phyloP scores from a whole-genome alignment of 495 filamentous ascomycete species.

The Delitschia confertaspora region DNA sequence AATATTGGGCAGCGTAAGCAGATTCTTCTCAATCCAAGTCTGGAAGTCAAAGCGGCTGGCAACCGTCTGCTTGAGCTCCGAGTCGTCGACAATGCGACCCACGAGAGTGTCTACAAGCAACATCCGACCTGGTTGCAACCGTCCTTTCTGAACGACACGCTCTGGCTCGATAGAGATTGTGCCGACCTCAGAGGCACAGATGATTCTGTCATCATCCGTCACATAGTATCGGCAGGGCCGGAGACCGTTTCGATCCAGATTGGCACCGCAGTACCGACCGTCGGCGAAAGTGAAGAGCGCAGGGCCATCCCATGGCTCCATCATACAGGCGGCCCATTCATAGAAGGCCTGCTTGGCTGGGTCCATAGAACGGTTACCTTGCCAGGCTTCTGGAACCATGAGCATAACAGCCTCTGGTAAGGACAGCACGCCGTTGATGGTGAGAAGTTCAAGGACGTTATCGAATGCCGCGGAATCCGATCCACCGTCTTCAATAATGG shows the following conservation, averaged over 20 bases:
- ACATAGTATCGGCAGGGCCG: constrained; percentile 98
- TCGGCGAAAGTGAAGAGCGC: constrained; percentile 98
- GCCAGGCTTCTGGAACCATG: constrained; percentile 98
- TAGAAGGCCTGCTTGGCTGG: constrained; percentile 97
- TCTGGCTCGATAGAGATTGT: constrained; percentile 90
- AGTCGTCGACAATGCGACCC: constrained; percentile 91
- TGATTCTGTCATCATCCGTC: constrained; percentile 94
- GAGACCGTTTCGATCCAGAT: constrained; percentile 95
- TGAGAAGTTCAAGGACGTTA: constrained; percentile 91
- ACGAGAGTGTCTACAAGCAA: constrained; percentile 92
- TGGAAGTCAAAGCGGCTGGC: constrained; percentile 77
- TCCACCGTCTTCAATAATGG: constrained; percentile 93
- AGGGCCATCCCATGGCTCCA: constrained; percentile 99
- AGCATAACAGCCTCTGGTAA: constrained; percentile 97
- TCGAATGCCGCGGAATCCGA: constrained; percentile 98
- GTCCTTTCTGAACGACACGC: constrained; percentile 85
- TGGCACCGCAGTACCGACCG: constrained; percentile 95
- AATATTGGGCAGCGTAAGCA: constrained; percentile 74
- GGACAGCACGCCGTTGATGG: constrained; percentile 94
- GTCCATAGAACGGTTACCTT: constrained; percentile 87
- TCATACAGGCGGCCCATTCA: constrained; percentile 98
- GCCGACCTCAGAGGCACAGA: constrained; percentile 96
- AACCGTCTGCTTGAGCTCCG: constrained; percentile 86
- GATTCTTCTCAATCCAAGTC: constrained; percentile 77
- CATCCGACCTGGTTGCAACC: constrained; percentile 95